Conservation (phyloP, 331 rosid genomes). For the Quercus phellos region DNA sequence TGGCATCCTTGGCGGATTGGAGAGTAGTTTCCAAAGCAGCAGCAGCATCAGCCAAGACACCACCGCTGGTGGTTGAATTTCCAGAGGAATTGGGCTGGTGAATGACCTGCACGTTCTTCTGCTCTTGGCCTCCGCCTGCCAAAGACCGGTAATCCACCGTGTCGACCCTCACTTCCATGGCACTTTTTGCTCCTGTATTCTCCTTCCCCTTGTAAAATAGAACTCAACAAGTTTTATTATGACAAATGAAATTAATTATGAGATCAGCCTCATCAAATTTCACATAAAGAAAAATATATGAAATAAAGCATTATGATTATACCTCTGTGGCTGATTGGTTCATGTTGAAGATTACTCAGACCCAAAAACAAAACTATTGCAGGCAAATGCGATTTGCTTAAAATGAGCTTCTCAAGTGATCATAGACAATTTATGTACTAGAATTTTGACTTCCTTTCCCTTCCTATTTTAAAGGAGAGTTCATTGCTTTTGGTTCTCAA, state of each 20-base stretch:
- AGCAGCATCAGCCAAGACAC: conserved; percentile 47
- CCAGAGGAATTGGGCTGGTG: conserved; percentile 35
- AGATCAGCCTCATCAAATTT: background rate
- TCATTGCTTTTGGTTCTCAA: background rate
- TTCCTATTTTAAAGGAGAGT: background rate
- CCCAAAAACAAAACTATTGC: background rate
- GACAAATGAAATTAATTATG: background rate
- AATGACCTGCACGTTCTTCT: conserved; percentile 46
- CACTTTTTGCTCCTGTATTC: conserved; percentile 12
- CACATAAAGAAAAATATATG: too few relatives aligned
- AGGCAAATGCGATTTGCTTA: background rate
- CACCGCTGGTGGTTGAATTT: conserved; percentile 36
- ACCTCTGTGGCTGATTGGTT: conserved; percentile 39
- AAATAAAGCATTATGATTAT: background rate
- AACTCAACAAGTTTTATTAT: background rate
- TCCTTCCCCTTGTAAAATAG: conserved; percentile 24
- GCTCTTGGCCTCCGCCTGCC: conserved; percentile 37
- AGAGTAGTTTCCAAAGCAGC: conserved; percentile 48
- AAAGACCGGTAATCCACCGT: conserved; percentile 50
- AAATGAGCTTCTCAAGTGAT: background rate
- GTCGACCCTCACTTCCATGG: conserved; percentile 40
- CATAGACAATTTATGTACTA: conserved; percentile 2
- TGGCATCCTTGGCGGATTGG: conserved; percentile 55
- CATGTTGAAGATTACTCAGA: conserved; percentile 26
- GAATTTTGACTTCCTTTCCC: background rate